Evolutionary conservation across 352 stramenopile species (phyloP).

Genomic region (Pythium vanterpoolii): DNA sequence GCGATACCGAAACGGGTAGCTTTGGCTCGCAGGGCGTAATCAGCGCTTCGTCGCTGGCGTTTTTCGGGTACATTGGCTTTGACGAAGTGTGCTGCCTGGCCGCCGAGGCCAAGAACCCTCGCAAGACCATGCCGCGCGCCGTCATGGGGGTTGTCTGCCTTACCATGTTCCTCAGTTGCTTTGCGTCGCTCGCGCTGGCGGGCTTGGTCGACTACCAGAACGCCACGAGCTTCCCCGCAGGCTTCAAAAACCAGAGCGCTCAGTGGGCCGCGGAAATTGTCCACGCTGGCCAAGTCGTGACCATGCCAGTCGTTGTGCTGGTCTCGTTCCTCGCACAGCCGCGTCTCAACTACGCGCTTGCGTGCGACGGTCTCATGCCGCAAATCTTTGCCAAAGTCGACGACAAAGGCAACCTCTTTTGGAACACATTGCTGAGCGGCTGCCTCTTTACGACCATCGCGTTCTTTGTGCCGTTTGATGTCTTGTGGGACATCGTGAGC

Average conservation of each 20-base stretch:
- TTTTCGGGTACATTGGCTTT: conserved; percentile 95
- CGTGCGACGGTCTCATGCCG: conserved; percentile 91
- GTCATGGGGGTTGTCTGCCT: conserved; percentile 79
- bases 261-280: conserved; percentile 54
- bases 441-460: conserved; percentile 63
- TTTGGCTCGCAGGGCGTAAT: conserved; percentile 69
- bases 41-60: conserved; percentile 77
- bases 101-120: conserved; percentile 72
- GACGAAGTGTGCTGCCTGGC: conserved; percentile 93
- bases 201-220: conserved; percentile 52
- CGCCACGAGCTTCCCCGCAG: conserved; percentile 31
- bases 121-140: conserved; percentile 70
- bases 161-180: conserved; percentile 70
- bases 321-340: conserved; percentile 92
- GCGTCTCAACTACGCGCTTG: conserved; percentile 90
- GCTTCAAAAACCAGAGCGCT: conserved; percentile 37
- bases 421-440: conserved; percentile 67
- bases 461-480: conserved; percentile 72
- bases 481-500: conserved; percentile 86
- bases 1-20: conserved; percentile 18
- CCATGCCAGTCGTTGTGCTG: conserved; percentile 93
- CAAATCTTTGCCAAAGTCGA: conserved; percentile 88
- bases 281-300: conserved; percentile 61
- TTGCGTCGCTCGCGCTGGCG: conserved; percentile 84
- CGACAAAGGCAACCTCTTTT: conserved; percentile 76